Evolutionary conservation across 139 green algal genomes (phyloP).

Genomic region (Trebouxia sp.): DNA sequence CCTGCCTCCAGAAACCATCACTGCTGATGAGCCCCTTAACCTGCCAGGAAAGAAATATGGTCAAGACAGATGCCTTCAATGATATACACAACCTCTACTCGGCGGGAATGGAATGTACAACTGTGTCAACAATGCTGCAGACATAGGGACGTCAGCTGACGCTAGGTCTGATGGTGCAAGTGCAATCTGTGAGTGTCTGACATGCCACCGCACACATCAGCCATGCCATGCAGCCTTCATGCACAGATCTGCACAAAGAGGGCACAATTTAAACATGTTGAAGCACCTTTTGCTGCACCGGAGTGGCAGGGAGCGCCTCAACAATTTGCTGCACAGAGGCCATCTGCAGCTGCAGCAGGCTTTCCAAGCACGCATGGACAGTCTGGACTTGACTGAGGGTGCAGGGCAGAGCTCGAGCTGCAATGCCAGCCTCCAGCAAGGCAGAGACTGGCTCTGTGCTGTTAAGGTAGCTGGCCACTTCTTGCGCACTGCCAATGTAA

Average conservation of each 20-base stretch:
- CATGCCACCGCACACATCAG: too few species aligned
- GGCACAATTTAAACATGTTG: too few species aligned
- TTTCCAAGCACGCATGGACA: background rate
- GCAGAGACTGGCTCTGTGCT: background rate
- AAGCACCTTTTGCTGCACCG: background rate
- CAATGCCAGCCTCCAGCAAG: background rate
- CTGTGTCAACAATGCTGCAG: too few species aligned
- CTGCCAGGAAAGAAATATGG: background rate
- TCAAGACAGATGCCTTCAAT: too few species aligned
- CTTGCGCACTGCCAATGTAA: background rate
- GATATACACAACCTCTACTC: too few species aligned
- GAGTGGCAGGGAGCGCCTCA: background rate
- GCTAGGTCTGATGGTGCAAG: too few species aligned
- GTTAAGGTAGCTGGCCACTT: background rate
- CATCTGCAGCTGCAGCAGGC: background rate
- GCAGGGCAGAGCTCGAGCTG: background rate
- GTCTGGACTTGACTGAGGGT: slow-evolving; percentile 2
- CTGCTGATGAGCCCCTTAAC: background rate
- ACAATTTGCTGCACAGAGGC: background rate
- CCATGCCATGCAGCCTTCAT: too few species aligned
- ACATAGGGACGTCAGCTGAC: too few species aligned
- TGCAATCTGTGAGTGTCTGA: too few species aligned
- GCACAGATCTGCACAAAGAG: too few species aligned
- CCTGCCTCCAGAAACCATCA: background rate
- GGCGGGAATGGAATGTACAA: too few species aligned